phyloP scores from a whole-genome alignment of 805 yeast species.

The Ogataea allantospora region DNA sequence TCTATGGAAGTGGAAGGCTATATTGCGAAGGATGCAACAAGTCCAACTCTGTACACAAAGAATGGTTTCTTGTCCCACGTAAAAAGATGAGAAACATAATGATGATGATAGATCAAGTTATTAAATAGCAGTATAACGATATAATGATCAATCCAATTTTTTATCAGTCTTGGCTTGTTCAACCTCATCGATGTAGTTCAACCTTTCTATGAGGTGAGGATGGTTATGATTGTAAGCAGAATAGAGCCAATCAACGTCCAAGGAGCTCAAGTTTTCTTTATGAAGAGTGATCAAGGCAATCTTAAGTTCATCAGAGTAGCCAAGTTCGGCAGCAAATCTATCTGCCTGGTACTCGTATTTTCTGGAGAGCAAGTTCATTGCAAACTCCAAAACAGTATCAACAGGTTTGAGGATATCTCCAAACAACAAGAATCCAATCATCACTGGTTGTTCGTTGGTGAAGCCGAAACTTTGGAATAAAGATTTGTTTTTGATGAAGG shows the following conservation, averaged over 20 bases:
- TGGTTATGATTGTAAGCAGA: conserved; percentile 88
- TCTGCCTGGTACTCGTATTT: conserved; percentile 94
- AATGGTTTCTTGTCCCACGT: conserved; percentile 58
- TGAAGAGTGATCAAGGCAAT: conserved; percentile 72
- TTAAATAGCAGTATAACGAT: conserved; percentile 3
- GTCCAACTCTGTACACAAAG: conserved; percentile 38
- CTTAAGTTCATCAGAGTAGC: conserved; percentile 66
- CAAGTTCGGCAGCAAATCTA: conserved; percentile 72
- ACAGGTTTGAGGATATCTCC: conserved; percentile 76
- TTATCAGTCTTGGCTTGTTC: not conserved
- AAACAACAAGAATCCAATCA: conserved; percentile 81
- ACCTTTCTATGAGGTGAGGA: conserved; percentile 89
- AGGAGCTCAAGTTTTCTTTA: conserved; percentile 77
- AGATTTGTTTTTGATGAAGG: conserved; percentile 75
- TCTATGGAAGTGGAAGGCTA: conserved; percentile 48
- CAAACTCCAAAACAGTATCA: conserved; percentile 64
- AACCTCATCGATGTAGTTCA: conserved; percentile 60
- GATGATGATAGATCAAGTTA: conserved; percentile 32
- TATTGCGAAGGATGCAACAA: conserved; percentile 46
- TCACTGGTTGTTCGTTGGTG: conserved; percentile 58
- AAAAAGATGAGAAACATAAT: conserved; percentile 35
- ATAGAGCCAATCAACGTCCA: conserved; percentile 87
- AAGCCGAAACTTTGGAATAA: conserved; percentile 82
- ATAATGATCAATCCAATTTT: conserved; percentile 19
- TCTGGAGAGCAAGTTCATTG: conserved; percentile 71